These are phyloP conservation scores for Geotrichum fermentans DNA, from an alignment of 1,139 yeast genomes.

Conservation along the genomic window DNA sequence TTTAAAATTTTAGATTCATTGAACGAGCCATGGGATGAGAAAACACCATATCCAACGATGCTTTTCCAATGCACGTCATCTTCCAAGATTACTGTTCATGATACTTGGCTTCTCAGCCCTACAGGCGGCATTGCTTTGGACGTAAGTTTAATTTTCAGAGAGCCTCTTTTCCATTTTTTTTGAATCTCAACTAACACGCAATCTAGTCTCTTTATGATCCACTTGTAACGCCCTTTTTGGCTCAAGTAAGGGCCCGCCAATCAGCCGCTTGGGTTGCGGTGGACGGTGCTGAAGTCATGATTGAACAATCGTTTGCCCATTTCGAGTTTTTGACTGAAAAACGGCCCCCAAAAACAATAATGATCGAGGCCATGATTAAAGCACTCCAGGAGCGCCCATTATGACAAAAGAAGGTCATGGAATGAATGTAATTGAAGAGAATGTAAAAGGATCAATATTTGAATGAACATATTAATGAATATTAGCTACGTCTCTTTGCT, in stretches of 20 bases:
- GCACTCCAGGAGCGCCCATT: neutral
- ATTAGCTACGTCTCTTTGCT: too few species aligned
- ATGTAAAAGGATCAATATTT: too few species aligned
- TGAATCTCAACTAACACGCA: neutral
- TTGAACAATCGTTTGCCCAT: slow-evolving; percentile 13
- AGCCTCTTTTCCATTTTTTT: neutral
- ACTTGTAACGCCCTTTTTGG: neutral
- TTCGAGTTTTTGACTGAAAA: slow-evolving; percentile 11
- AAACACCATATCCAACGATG: slow-evolving; percentile 19
- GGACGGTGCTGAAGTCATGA: slow-evolving; percentile 8
- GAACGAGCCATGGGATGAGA: slow-evolving; percentile 18
- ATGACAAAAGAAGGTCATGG: too few species aligned
- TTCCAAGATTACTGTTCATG: slow-evolving; percentile 10
- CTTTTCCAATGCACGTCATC: slow-evolving; percentile 20
- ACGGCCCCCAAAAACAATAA: slow-evolving; percentile 5
- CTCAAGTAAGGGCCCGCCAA: neutral
- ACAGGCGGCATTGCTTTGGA: slow-evolving; percentile 19
- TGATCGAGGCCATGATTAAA: neutral
- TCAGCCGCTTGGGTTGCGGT: slow-evolving; percentile 1
- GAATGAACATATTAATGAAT: too few species aligned
- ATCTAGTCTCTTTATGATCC: neutral
- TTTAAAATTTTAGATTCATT: slow-evolving; percentile 19
- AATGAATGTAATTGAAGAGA: too few species aligned
- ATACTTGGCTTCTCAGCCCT: slow-evolving; percentile 20
- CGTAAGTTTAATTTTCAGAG: neutral